Base-by-base conservation (phyloP, 805 yeast species). In the Hanseniaspora lachancei region DNA sequence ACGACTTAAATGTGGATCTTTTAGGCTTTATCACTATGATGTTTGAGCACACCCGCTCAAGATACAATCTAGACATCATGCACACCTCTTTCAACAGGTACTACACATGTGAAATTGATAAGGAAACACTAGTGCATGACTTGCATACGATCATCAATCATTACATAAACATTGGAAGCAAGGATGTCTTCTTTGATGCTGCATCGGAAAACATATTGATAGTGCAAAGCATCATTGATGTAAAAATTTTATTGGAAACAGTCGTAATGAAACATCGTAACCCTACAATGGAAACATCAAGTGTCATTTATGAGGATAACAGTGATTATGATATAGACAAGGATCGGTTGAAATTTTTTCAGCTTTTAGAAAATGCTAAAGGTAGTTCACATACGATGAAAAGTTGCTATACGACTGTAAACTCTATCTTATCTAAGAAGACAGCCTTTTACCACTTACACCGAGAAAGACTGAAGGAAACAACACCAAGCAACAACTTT, bases 391-490 rank as follows among this genome's bases (percentile, higher is more conserved):
- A 32, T 32, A 32, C 13, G 13, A 12, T 32, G 35, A 32, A 32
- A 13, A 12, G 35, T 32, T 32, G 35, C 5, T 32, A 32, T 32
- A 32, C 2, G 5, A 32, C 35, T 12, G 42, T 68, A 38, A 56
- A 62, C 5, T 47, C 35, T 3, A 27, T 60, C 52, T 51, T 68
- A 58, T 6, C 58, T 47, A 18, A 47, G 4, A 60, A 61, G 29
- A 64, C 67, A 5, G 62, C 61, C 2, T 66, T 67, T n/a, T 50
- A 57, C 8, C 44, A 48, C 21, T 53, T 68, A 18, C 64, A 63
- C 3, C 61, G 58, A 50, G 71, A 68, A 57, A 60, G 68, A 46
- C 12, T 53, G 15, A 23, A 53, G 18, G 63, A 64, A 5, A 54
- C 43, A 27, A 15, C 57, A 12, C 18, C 6, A 15, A 21, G 15